Evolutionary conservation across 192 early-diverging fungal genomes (phyloP).

Genomic region (Umbelopsis ramanniana): DNA sequence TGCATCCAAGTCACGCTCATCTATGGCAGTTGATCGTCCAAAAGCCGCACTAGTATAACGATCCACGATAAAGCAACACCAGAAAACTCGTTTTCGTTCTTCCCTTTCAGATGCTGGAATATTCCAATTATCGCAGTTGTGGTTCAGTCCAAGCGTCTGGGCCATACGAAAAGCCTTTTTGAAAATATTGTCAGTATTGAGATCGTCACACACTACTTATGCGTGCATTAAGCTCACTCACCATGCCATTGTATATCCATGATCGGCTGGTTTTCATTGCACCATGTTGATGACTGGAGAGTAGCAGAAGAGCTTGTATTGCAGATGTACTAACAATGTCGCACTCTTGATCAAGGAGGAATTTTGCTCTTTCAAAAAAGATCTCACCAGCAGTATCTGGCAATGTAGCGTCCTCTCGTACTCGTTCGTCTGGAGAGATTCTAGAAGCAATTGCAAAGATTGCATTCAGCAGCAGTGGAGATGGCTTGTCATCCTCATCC

Average conservation of each 20-base stretch:
- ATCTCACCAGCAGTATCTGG: constrained; percentile 53
- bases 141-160: constrained; percentile 78
- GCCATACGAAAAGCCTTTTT: constrained; percentile 70
- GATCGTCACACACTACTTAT: not conserved
- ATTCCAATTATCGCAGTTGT: constrained; percentile 65
- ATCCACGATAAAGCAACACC: constrained; percentile 76
- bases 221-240: constrained; percentile 17
- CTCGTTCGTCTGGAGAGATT: constrained; percentile 45
- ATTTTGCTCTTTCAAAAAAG: constrained; percentile 70
- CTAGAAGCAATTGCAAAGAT: constrained; percentile 55
- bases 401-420: constrained; percentile 45
- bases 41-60: constrained; percentile 66
- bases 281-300: constrained; percentile 71
- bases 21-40: constrained; percentile 59
- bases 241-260: constrained; percentile 79
- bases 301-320: constrained; percentile 67
- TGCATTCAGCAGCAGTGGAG: constrained; percentile 54
- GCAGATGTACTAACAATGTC: constrained; percentile 61
- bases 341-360: constrained; percentile 70
- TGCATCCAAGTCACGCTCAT: constrained; percentile 52
- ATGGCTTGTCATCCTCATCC: constrained; percentile 24
- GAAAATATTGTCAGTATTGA: not conserved
- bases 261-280: constrained; percentile 65
- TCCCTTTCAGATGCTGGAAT: constrained; percentile 59
- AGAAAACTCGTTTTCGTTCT: constrained; percentile 72